Evolutionary conservation across 2,329 filamentous ascomycete genomes (phyloP).

Genomic region (Neodidymelliopsis sp.): DNA sequence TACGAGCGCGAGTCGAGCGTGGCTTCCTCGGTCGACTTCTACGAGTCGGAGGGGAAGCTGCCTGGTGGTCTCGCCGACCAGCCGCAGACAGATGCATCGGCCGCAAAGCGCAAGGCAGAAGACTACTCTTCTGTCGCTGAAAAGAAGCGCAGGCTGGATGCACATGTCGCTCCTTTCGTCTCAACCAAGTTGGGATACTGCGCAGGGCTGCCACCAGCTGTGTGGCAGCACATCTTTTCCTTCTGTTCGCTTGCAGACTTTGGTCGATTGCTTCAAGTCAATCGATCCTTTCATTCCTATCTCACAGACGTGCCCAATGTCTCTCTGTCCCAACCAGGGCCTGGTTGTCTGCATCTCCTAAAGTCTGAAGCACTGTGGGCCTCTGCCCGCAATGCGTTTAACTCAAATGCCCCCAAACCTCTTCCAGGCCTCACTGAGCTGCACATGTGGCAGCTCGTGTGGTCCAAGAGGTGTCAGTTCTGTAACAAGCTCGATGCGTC

Average conservation of each 20-base stretch:
- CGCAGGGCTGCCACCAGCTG: slow-evolving; percentile 62
- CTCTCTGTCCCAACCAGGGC: slow-evolving; percentile 39
- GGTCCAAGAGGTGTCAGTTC: slow-evolving; percentile 70
- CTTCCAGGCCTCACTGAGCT: slow-evolving; percentile 71
- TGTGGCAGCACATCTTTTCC: slow-evolving; percentile 76
- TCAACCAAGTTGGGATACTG: slow-evolving; percentile 32
- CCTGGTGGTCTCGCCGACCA: slow-evolving; percentile 24
- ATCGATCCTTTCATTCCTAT: slow-evolving; percentile 68
- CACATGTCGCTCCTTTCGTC: slow-evolving; percentile 15
- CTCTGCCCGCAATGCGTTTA: slow-evolving; percentile 69
- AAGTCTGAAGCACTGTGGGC: slow-evolving; percentile 75
- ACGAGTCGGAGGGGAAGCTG: slow-evolving; percentile 37
- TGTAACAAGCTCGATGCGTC: slow-evolving; percentile 60
- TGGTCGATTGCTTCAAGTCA: slow-evolving; percentile 71
- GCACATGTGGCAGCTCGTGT: slow-evolving; percentile 77
- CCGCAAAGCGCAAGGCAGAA: slow-evolving; percentile 48
- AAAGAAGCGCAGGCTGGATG: slow-evolving; percentile 45
- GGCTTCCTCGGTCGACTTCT: slow-evolving; percentile 48
- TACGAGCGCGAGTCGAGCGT: slow-evolving; percentile 44
- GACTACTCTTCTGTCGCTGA: slow-evolving; percentile 23
- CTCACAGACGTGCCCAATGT: slow-evolving; percentile 47
- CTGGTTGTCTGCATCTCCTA: slow-evolving; percentile 49
- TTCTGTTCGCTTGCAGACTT: slow-evolving; percentile 70
- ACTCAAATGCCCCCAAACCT: slow-evolving; percentile 73
- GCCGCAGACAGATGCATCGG: slow-evolving; percentile 20